Conservation (phyloP, 129 eudicot genomes). For the Ambrosia trifida region DNA sequence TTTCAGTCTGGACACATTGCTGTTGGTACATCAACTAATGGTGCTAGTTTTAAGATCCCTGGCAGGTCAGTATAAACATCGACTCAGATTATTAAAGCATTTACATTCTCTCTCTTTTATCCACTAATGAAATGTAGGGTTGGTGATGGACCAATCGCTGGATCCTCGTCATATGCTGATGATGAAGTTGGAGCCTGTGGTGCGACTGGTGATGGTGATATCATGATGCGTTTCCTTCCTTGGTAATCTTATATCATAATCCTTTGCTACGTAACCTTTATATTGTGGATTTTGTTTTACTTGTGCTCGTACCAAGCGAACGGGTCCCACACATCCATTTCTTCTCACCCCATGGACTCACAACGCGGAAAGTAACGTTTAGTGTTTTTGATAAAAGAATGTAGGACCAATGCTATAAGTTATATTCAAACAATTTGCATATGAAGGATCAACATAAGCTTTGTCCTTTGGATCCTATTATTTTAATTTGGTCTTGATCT, state of each 20-base stretch:
- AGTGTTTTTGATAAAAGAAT: no score
- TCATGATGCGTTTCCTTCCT: constrained; percentile 99
- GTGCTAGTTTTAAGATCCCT: constrained; percentile 90
- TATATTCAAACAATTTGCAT: neutral
- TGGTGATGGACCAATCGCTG: constrained; percentile 96
- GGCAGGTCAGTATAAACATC: constrained; percentile 56
- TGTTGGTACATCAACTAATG: constrained; percentile 97
- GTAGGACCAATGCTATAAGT: no score
- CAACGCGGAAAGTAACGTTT: neutral
- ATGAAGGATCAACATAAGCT: neutral
- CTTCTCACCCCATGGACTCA: neutral
- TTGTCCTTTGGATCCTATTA: neutral
- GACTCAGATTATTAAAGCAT: constrained; percentile 1
- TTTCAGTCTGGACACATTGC: constrained; percentile 83
- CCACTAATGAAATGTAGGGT: constrained; percentile 51
- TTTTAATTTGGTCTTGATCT: constrained; percentile 5
- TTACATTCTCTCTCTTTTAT: neutral
- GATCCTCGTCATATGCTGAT: constrained; percentile 93
- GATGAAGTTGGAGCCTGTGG: constrained; percentile 97
- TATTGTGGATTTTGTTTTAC: constrained; percentile 1
- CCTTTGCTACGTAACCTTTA: constrained; percentile 3
- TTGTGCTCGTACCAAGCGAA: neutral
- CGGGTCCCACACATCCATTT: neutral
- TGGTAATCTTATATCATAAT: constrained; percentile 48
- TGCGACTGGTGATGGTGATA: constrained; percentile 96